Base-by-base conservation (phyloP, 225 moss, liverwort and hornwort species). In the Straminergon stramineum region DNA sequence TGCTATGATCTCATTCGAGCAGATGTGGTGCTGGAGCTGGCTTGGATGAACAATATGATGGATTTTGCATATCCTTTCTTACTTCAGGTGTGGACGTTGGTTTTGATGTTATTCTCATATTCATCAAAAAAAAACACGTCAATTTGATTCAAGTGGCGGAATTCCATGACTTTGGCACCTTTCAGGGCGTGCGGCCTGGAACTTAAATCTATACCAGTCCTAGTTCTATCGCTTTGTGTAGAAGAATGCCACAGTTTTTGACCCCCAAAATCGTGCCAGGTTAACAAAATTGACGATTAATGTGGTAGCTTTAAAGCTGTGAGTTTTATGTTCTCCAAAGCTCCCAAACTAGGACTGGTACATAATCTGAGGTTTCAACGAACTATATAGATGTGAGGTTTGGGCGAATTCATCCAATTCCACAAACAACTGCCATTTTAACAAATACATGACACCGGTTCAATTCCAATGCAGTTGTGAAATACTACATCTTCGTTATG, bases 1-100 rank as follows among this genome's bases (percentile, higher is more conserved):
- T 98, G 98, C 88, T 98, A 98, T 86, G 98, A 98, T 69, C 97
- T 98, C 89, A 96, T 98, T 90, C 98, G 96, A 82, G 97, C 97
- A 43, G 98, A 98, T 87, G 96, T 98, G 73, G 98, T 95, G 18
- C 53, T 98, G 89, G 98, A 98, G 90, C 82, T 98, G 60, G 98
- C 98, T 63, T 98, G 98, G 98, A 94, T 97, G 94, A 93, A 98
- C 87, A 94, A 94, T 67, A 97, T 98, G 87, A 93, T 92, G 90
- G 98, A 98, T 85, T 98, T 97, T 78, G 96, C 98, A 11, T 93
- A 96, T 84, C 98, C 98, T 56, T 98, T 92, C 89, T 88, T 97
- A 60, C 88, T 98, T 56, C 97, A 97, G 96, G 97, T 96, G 85
- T 88, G 37, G 76, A 58, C 71, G 63, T 35, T 64, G 28, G 26